Percentiles rank a stretch among this genome's conserved stretches.
Evolutionary conservation across 1,284 basidiomycete species (phyloP).

Genomic region (Vanrija pseudolonga): DNA sequence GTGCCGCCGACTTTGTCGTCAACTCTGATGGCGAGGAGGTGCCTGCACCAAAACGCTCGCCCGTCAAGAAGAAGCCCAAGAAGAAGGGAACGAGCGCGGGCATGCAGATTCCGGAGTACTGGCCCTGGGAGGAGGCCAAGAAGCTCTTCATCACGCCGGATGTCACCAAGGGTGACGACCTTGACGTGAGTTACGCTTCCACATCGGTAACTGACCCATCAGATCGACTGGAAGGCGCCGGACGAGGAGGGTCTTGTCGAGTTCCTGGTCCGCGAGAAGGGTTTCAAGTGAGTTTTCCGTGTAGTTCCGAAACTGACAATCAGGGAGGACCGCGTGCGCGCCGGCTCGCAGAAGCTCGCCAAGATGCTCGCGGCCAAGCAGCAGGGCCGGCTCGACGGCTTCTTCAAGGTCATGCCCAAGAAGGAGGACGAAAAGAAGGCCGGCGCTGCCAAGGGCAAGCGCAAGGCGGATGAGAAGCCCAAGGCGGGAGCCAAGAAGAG

Average conservation of each 20-base stretch:
- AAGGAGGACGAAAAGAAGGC: conserved; percentile 33
- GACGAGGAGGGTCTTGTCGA: conserved; percentile 91
- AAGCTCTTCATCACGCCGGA: conserved; percentile 84
- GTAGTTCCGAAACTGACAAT: conserved; percentile 2
- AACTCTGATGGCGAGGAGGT: conserved; percentile 36
- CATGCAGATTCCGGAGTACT: conserved; percentile 79
- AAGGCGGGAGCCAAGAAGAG: conserved; percentile 38
- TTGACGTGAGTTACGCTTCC: conserved; percentile 63
- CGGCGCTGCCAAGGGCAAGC: conserved; percentile 54
- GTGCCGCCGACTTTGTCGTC: conserved; percentile 18
- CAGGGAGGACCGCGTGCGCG: conserved; percentile 94
- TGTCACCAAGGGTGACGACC: conserved; percentile 75
- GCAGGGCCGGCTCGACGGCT: conserved; percentile 92
- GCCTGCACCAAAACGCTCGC: conserved; percentile 21
- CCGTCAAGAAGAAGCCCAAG: conserved; percentile 39
- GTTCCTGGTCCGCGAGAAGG: conserved; percentile 91
- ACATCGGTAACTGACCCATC: background rate
- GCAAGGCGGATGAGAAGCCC: conserved; percentile 51
- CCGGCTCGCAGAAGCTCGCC: conserved; percentile 86
- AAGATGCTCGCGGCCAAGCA: conserved; percentile 88
- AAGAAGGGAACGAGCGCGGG: conserved; percentile 59
- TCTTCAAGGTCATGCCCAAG: conserved; percentile 74
- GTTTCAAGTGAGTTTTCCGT: conserved; percentile 73
- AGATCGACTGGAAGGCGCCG: conserved; percentile 93
- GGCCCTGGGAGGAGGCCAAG: conserved; percentile 95